These are phyloP conservation scores for Xerocomus potaroensis DNA, from an alignment of 768 basidiomycete species.

Conservation along the genomic window DNA sequence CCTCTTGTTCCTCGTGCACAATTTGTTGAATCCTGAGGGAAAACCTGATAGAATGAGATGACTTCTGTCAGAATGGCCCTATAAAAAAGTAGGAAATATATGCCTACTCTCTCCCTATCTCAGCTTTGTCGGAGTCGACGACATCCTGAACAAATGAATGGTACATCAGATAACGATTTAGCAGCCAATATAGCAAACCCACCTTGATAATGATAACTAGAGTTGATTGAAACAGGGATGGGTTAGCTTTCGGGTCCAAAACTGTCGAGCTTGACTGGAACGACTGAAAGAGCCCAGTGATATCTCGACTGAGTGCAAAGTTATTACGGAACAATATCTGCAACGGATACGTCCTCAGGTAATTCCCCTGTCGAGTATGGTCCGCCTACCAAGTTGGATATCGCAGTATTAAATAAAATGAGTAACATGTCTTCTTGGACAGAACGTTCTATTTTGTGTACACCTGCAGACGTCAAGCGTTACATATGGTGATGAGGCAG, in stretches of 20 bases:
- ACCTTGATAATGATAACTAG: conserved; percentile 64
- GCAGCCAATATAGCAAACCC: background rate
- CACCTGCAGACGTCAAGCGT: conserved; percentile 36
- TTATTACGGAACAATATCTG: conserved; percentile 66
- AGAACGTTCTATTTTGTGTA: conserved; percentile 60
- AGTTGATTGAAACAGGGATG: conserved; percentile 53
- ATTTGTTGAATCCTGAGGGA: conserved; percentile 55
- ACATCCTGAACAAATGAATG: conserved; percentile 43
- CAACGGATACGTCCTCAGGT: background rate
- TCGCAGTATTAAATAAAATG: conserved; percentile 61
- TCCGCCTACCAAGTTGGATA: conserved; percentile 55
- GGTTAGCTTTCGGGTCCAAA: conserved; percentile 55
- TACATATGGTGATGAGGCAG: background rate
- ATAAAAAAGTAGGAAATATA: background rate
- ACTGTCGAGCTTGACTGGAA: conserved; percentile 55
- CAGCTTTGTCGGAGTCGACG: conserved; percentile 53
- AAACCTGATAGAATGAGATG: conserved; percentile 46
- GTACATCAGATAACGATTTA: background rate
- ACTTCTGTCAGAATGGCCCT: background rate
- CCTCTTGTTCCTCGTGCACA: conserved; percentile 54
- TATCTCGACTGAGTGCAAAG: conserved; percentile 59
- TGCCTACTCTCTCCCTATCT: conserved; percentile 54
- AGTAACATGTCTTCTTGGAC: conserved; percentile 61
- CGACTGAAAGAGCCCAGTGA: conserved; percentile 56
- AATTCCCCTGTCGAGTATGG: too few relatives aligned